These are phyloP conservation scores for Rhizophagus clarus DNA, from an alignment of 192 early-diverging fungal genomes.

Conservation along the genomic window DNA sequence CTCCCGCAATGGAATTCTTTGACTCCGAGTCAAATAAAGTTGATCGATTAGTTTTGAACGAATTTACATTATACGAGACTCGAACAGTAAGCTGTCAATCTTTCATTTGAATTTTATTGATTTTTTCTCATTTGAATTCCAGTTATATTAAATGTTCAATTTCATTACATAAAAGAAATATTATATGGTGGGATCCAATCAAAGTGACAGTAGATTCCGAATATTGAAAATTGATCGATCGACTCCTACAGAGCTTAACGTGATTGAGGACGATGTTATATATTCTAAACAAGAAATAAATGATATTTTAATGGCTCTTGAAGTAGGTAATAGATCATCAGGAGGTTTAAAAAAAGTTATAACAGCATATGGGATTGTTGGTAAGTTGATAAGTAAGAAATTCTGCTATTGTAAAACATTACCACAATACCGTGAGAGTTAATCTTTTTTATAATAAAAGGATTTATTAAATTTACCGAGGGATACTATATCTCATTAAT, in stretches of 20 bases:
- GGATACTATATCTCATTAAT: constrained; percentile 92
- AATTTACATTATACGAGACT: constrained; percentile 88
- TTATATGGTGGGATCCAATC: constrained; percentile 84
- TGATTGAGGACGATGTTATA: constrained; percentile 77
- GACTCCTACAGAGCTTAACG: constrained; percentile 59
- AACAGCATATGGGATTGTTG: constrained; percentile 76
- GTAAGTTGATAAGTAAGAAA: constrained; percentile 31
- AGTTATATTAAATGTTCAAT: background rate
- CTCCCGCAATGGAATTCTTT: background rate
- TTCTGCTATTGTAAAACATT: background rate
- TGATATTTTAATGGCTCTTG: constrained; percentile 74
- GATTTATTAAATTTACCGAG: constrained; percentile 90
- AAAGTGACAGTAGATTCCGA: constrained; percentile 71
- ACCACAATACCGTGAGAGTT: too few relatives aligned
- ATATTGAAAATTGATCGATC: constrained; percentile 91
- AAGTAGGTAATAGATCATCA: constrained; percentile 72
- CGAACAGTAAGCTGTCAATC: constrained; percentile 57
- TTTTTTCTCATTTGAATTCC: background rate
- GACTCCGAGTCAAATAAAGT: background rate
- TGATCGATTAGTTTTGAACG: constrained; percentile 56
- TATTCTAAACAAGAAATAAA: constrained; percentile 76
- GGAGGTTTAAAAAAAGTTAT: constrained; percentile 73
- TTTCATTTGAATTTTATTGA: background rate
- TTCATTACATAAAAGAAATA: constrained; percentile 55
- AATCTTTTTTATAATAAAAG: constrained; percentile 36